phyloP scores from a whole-genome alignment of 2,329 filamentous ascomycete species.

The Ophiostoma himal-ulmi region DNA sequence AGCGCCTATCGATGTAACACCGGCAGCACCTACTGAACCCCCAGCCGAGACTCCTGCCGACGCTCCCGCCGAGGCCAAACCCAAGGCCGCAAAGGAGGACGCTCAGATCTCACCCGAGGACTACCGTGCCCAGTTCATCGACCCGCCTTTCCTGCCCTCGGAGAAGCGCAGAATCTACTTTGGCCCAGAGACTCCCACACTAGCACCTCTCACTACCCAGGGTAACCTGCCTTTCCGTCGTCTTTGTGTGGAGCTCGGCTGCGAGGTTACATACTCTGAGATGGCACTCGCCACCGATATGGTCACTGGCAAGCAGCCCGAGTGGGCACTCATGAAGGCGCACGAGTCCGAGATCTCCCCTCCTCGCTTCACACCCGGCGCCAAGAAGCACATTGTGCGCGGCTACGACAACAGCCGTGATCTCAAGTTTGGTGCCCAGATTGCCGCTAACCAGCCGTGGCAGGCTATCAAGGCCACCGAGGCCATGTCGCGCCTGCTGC shows the following conservation, averaged over 20 bases:
- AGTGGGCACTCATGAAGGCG: slow-evolving; percentile 93
- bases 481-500: slow-evolving; percentile 67
- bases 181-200: slow-evolving; percentile 80
- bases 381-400: slow-evolving; percentile 52
- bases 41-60: slow-evolving; percentile 13
- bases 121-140: slow-evolving; percentile 71
- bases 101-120: slow-evolving; percentile 48
- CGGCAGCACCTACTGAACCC: not conserved
- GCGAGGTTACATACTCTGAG: slow-evolving; percentile 92
- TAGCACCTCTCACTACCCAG: slow-evolving; percentile 95
- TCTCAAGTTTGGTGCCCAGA: slow-evolving; percentile 84
- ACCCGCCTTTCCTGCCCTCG: slow-evolving; percentile 80
- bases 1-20: not conserved
- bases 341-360: slow-evolving; percentile 75
- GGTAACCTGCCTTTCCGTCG: slow-evolving; percentile 92
- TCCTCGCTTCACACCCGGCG: slow-evolving; percentile 56
- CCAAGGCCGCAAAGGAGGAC: slow-evolving; percentile 27
- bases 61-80: slow-evolving; percentile 30
- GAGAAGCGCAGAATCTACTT: slow-evolving; percentile 95
- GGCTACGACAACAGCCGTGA: slow-evolving; percentile 79
- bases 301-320: slow-evolving; percentile 79
- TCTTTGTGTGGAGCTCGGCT: slow-evolving; percentile 81
- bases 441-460: slow-evolving; percentile 89
- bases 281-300: slow-evolving; percentile 93
- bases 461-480: slow-evolving; percentile 84